phyloP scores from a whole-genome alignment of 192 early-diverging fungal genomes.

The Backusella luteola region DNA sequence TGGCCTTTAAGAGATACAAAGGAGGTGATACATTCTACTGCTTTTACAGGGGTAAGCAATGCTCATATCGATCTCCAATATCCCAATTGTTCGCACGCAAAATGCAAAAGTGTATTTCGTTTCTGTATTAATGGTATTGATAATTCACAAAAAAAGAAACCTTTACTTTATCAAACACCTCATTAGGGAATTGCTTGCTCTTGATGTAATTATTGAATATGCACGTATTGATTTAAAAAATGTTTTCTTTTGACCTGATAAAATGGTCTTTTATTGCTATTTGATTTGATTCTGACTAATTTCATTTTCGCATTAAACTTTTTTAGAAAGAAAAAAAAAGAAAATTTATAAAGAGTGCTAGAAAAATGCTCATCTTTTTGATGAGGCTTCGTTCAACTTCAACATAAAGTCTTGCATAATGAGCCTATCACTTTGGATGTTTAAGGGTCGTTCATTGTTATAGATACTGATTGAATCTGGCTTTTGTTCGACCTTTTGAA shows the following conservation, averaged over 20 bases:
- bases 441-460: background rate
- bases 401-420: background rate
- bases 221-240: too few species aligned
- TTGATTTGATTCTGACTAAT: background rate
- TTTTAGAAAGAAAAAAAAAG: too few species aligned
- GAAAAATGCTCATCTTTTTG: background rate
- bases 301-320: background rate
- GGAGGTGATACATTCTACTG: background rate
- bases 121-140: too few species aligned
- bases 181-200: too few species aligned
- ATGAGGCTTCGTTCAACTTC: background rate
- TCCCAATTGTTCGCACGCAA: too few species aligned
- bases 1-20: background rate
- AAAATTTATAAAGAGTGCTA: too few species aligned
- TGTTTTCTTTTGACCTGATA: background rate
- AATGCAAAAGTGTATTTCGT: too few species aligned
- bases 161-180: too few species aligned
- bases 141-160: too few species aligned
- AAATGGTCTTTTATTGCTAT: background rate
- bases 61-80: too few species aligned
- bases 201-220: too few species aligned
- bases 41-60: too few species aligned
- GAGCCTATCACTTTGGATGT: background rate
- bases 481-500: conserved; percentile 69
- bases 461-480: conserved; percentile 68